These are phyloP conservation scores for Aquanectria penicillioides DNA, from an alignment of 2,329 filamentous ascomycete genomes.

Conservation along the genomic window DNA sequence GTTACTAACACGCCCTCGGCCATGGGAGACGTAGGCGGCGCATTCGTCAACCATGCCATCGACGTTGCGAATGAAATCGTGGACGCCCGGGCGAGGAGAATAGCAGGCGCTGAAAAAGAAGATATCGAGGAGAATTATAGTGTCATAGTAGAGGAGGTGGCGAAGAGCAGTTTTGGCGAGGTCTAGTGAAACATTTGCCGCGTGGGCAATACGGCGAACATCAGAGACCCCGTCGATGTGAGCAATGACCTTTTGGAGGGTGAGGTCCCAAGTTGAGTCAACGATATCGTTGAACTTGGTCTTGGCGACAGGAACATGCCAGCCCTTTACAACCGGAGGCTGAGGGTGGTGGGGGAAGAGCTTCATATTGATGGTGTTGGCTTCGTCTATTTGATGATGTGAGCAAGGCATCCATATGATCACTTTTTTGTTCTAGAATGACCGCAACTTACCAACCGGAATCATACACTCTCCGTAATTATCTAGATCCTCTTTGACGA, in stretches of 20 bases:
- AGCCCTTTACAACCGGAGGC: slow-evolving; percentile 81
- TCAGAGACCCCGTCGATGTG: slow-evolving; percentile 93
- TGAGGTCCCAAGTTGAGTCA: slow-evolving; percentile 78
- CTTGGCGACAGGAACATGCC: slow-evolving; percentile 88
- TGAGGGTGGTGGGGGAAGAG: slow-evolving; percentile 85
- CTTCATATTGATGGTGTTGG: slow-evolving; percentile 96
- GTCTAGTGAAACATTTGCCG: slow-evolving; percentile 86
- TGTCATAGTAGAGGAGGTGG: slow-evolving; percentile 93
- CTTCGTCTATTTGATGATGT: slow-evolving; percentile 70
- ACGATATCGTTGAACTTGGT: slow-evolving; percentile 72
- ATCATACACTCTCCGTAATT: slow-evolving; percentile 99
- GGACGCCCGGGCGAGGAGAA: slow-evolving; percentile 80
- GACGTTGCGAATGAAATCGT: slow-evolving; percentile 80
- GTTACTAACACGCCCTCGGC: slow-evolving; percentile 59
- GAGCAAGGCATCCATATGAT: not conserved
- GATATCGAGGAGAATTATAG: slow-evolving; percentile 88
- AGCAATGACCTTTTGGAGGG: slow-evolving; percentile 80
- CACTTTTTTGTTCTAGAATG: too few species aligned
- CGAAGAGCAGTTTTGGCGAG: slow-evolving; percentile 87
- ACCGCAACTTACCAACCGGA: slow-evolving; percentile 75
- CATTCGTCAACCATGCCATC: slow-evolving; percentile 87
- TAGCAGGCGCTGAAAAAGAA: slow-evolving; percentile 96
- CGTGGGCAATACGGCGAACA: slow-evolving; percentile 84
- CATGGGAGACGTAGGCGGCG: slow-evolving; percentile 78
- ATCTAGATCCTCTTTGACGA: slow-evolving; percentile 86